Evolutionary conservation across 345 rosid species (phyloP), one percentile per base, ranked within the genome.

Genomic region (Excoecaria agallocha): DNA sequence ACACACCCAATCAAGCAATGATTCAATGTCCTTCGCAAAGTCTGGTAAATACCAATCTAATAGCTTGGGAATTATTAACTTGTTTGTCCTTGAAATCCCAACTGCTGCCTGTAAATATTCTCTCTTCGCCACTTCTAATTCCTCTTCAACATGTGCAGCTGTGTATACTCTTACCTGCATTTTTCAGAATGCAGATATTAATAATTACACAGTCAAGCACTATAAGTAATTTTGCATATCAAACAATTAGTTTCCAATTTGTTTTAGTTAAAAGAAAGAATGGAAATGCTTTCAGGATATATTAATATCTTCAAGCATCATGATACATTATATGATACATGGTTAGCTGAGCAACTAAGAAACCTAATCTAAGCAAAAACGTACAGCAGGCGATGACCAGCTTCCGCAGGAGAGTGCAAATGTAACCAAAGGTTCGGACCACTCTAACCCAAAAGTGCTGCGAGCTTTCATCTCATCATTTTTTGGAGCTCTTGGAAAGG

Each of bases 331-430:
- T 30, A 30, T 30, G 30, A 30, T 30, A 65, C 17, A 41, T 3
- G 30, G 9, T 16, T 19, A 43, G 48, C 48, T 43, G 48, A 43
- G 10, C 7, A 43, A 37, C 9, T 19, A 24, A 25, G 67, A 10
- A 59, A 17, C 5, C 13, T 25, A 12, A 15, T 57, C 6, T 59
- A 12, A 11, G 37, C 41, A 61, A 46, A 57, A 82, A 86, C 97
- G 85, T 91, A 89, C 97, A 55, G 90, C 88, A 60, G 98, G 99
- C 39, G 99, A 95, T 45, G 99, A 88, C 96, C 93, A 86, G 81
- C 99, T 95, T 74, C 99, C 99, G 41, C 97, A 93, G 49, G 96
- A 85, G 49, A 92, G 94, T 6, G 98, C 90, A 68, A 90, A 95
- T 49, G 96, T 91, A 66, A 95, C 92, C 78, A 91, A 74, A 15